Percentiles rank a stretch among this genome's conserved stretches.
Evolutionary conservation across 2,329 filamentous ascomycete genomes (phyloP).

Genomic region (Monascus ruber): DNA sequence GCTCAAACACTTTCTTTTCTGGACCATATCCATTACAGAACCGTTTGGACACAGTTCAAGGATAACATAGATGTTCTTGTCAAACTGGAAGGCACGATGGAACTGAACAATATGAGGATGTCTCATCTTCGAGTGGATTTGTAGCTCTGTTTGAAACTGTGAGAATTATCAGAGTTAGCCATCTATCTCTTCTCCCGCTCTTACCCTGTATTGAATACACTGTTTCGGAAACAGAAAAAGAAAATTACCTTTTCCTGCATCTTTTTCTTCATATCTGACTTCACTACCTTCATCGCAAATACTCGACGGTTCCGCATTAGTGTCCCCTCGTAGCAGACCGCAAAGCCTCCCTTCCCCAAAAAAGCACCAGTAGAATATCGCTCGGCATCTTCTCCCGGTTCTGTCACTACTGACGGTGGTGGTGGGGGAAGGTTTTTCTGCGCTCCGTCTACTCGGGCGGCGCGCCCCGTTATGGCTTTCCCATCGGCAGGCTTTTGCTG

Average conservation of each 20-base stretch:
- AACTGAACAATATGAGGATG: slow-evolving; percentile 96
- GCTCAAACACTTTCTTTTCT: slow-evolving; percentile 77
- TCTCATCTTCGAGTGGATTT: slow-evolving; percentile 96
- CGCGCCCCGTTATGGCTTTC: slow-evolving; percentile 16
- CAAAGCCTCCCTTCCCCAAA: slow-evolving; percentile 41
- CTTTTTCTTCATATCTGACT: slow-evolving; percentile 40
- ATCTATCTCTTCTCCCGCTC: slow-evolving; percentile 1
- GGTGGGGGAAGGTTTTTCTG: slow-evolving; percentile 35
- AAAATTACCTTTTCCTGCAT: slow-evolving; percentile 39
- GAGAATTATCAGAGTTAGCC: slow-evolving; percentile 1
- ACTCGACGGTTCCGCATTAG: slow-evolving; percentile 32
- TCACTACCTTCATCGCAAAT: slow-evolving; percentile 41
- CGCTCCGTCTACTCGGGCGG: slow-evolving; percentile 20
- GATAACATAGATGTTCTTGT: slow-evolving; percentile 82
- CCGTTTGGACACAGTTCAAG: slow-evolving; percentile 92
- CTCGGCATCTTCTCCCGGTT: slow-evolving; percentile 35
- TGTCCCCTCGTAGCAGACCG: slow-evolving; percentile 39
- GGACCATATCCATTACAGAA: slow-evolving; percentile 95
- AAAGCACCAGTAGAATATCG: slow-evolving; percentile 35
- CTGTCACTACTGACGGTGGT: slow-evolving; percentile 33
- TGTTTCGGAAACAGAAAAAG: too few species aligned
- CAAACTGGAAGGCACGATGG: slow-evolving; percentile 82
- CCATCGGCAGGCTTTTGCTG: slow-evolving; percentile 29
- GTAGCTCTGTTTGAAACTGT: slow-evolving; percentile 68
- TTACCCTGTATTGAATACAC: neutral